These are phyloP conservation scores for Fraxinus floribunda DNA, from an alignment of 305 asterid genomes.

Conservation along the genomic window DNA sequence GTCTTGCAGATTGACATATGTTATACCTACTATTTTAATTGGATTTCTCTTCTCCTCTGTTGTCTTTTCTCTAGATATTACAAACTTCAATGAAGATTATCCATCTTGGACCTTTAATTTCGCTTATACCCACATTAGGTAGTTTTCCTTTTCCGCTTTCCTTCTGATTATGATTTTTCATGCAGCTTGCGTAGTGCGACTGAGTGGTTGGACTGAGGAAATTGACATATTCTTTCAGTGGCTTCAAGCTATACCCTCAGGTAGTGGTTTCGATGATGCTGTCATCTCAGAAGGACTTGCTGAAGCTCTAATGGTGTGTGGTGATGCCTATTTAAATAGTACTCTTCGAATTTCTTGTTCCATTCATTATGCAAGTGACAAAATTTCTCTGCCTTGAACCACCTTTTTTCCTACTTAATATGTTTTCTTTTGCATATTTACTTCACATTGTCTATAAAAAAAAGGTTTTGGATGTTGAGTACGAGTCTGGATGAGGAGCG, in stretches of 20 bases:
- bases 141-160: slow-evolving; percentile 21
- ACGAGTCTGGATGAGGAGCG: too few relatives aligned
- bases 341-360: background rate
- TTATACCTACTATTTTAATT: background rate
- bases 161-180: slow-evolving; percentile 17
- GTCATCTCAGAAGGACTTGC: slow-evolving; percentile 98
- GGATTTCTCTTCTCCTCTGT: background rate
- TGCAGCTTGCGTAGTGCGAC: slow-evolving; percentile 81
- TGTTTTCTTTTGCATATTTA: too few relatives aligned
- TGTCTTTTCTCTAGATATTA: background rate
- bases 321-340: background rate
- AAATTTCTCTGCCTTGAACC: background rate
- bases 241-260: slow-evolving; percentile 78
- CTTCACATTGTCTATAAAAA: too few relatives aligned
- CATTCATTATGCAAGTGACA: background rate
- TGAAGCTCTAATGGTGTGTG: slow-evolving; percentile 84
- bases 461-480: too few relatives aligned
- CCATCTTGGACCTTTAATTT: slow-evolving; percentile 10
- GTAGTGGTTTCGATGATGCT: slow-evolving; percentile 92
- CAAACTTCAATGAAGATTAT: background rate
- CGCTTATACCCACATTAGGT: background rate
- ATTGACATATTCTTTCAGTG: slow-evolving; percentile 80
- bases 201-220: slow-evolving; percentile 96
- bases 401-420: too few relatives aligned
- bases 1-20: background rate